These are phyloP conservation scores for Ogataea nonfermentans DNA, from an alignment of 805 yeast genomes.

Conservation along the genomic window DNA sequence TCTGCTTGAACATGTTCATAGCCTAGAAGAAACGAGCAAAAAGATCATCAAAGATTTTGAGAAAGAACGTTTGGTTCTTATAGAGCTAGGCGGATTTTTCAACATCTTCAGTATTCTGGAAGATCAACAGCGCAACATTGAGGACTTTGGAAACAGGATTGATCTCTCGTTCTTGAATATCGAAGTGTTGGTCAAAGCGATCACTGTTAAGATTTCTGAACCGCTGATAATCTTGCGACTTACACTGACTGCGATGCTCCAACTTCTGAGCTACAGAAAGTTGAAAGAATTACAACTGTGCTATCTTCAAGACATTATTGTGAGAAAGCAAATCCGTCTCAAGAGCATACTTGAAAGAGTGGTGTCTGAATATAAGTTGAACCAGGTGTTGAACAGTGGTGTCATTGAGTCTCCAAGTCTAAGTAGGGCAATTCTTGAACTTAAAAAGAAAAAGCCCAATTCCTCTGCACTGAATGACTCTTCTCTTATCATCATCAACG, in stretches of 20 bases:
- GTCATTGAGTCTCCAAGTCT: constrained; percentile 34
- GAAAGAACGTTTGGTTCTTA: constrained; percentile 37
- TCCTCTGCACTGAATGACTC: constrained; percentile 11
- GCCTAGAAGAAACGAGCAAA: constrained; percentile 39
- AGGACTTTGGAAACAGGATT: constrained; percentile 51
- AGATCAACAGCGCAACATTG: constrained; percentile 37
- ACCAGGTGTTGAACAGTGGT: constrained; percentile 25
- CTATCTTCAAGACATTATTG: constrained; percentile 37
- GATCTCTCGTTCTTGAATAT: constrained; percentile 50
- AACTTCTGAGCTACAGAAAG: constrained; percentile 48
- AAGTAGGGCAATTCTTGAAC: constrained; percentile 29
- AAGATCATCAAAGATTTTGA: constrained; percentile 41
- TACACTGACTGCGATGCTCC: constrained; percentile 42
- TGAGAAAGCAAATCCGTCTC: constrained; percentile 38
- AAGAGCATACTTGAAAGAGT: constrained; percentile 27
- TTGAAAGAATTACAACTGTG: constrained; percentile 50
- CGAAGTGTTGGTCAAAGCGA: constrained; percentile 42
- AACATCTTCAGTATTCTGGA: constrained; percentile 52
- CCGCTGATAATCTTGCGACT: constrained; percentile 48
- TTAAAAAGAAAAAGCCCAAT: constrained; percentile 20
- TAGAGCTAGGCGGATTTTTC: constrained; percentile 56
- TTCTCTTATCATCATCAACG: constrained; percentile 18
- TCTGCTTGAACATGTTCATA: constrained; percentile 15
- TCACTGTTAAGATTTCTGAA: constrained; percentile 47
- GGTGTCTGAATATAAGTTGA: constrained; percentile 24